Conservation (phyloP, 768 basidiomycete species). For the Infundibulicybe gibba region DNA sequence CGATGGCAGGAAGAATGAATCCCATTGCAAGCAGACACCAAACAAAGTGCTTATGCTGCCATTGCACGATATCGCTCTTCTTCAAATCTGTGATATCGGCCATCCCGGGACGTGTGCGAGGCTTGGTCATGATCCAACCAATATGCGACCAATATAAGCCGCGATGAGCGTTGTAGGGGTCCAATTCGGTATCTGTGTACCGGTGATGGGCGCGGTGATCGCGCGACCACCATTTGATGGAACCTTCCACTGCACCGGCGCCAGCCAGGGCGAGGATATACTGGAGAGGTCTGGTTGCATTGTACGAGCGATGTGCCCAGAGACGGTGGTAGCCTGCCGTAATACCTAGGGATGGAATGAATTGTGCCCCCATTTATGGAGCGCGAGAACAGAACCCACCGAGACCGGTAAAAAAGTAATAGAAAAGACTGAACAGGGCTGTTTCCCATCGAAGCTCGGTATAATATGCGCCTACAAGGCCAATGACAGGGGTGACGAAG, state of each 20-base stretch:
- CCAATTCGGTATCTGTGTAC: conserved; percentile 92
- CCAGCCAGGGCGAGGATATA: conserved; percentile 80
- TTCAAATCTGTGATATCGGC: conserved; percentile 82
- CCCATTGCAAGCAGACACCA: conserved; percentile 62
- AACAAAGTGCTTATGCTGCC: conserved; percentile 82
- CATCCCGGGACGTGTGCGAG: conserved; percentile 79
- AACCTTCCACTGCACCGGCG: conserved; percentile 89
- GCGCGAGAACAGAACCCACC: conserved; percentile 38
- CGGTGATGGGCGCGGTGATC: conserved; percentile 95
- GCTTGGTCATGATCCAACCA: conserved; percentile 90
- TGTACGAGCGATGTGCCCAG: conserved; percentile 93
- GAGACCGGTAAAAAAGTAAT: conserved; percentile 49
- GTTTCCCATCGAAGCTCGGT: conserved; percentile 70
- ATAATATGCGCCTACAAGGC: conserved; percentile 63
- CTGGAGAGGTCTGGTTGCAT: conserved; percentile 78
- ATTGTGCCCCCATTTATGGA: neutral
- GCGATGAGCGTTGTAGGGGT: conserved; percentile 88
- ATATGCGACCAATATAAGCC: conserved; percentile 83
- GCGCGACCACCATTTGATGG: conserved; percentile 96
- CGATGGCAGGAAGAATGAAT: conserved; percentile 64
- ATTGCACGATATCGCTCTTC: conserved; percentile 72
- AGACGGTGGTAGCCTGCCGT: conserved; percentile 93
- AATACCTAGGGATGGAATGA: conserved; percentile 43
- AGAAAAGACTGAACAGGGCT: conserved; percentile 34
- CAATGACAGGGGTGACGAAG: conserved; percentile 65